phyloP scores from a whole-genome alignment of 495 filamentous ascomycete genomes.

The Lophium mytilinum region DNA sequence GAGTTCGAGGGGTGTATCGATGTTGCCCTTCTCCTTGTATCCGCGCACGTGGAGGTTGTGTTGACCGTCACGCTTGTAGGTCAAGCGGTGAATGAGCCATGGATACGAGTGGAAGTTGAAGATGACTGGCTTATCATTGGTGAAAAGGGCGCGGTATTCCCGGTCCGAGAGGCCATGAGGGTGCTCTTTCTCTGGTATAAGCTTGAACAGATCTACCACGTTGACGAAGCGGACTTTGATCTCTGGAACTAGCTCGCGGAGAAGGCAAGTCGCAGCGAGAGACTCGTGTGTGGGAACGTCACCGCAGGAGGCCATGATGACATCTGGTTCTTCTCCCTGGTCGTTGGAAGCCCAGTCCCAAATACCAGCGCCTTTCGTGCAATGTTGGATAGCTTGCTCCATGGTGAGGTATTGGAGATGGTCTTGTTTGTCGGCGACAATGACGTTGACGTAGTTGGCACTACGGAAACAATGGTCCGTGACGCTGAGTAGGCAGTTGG shows the following conservation, averaged over 20 bases:
- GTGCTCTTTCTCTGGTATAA: slow-evolving; percentile 56
- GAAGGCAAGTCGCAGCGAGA: slow-evolving; percentile 56
- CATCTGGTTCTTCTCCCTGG: slow-evolving; percentile 52
- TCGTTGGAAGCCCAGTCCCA: slow-evolving; percentile 52
- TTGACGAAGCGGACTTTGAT: slow-evolving; percentile 69
- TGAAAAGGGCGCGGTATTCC: slow-evolving; percentile 60
- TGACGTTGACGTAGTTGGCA: slow-evolving; percentile 66
- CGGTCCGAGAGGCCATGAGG: slow-evolving; percentile 56
- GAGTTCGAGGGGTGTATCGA: slow-evolving; percentile 65
- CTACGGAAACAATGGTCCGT: slow-evolving; percentile 63
- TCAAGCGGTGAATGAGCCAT: slow-evolving; percentile 64
- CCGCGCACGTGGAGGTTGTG: slow-evolving; percentile 60
- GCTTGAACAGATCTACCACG: slow-evolving; percentile 66
- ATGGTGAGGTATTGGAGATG: slow-evolving; percentile 64
- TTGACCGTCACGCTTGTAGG: slow-evolving; percentile 58
- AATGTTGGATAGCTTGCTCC: slow-evolving; percentile 59
- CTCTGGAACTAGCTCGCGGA: slow-evolving; percentile 54
- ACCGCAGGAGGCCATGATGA: slow-evolving; percentile 64
- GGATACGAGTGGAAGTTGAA: slow-evolving; percentile 78
- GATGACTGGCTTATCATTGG: slow-evolving; percentile 56
- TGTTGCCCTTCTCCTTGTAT: slow-evolving; percentile 71
- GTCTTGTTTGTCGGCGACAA: slow-evolving; percentile 68
- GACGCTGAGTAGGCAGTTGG: slow-evolving; percentile 60
- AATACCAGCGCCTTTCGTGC: slow-evolving; percentile 58
- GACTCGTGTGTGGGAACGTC: slow-evolving; percentile 64